phyloP scores from a whole-genome alignment of 345 rosid species.

The Rhizophora mangle region DNA sequence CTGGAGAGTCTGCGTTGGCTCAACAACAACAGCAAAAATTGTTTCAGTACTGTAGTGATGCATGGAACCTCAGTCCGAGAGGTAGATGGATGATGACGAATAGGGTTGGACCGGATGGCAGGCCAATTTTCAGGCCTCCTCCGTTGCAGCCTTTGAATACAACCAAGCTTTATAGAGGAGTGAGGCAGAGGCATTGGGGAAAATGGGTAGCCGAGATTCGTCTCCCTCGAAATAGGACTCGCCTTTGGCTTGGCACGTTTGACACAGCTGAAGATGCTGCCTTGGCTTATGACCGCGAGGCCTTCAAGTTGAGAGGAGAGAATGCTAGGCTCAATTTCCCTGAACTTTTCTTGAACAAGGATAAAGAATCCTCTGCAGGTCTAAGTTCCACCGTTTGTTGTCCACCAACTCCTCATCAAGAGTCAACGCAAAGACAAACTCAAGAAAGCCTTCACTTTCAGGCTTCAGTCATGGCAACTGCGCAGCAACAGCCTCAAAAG shows the following conservation, averaged over 20 bases:
- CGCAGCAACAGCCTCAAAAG: conserved; percentile 21
- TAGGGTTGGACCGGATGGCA: conserved; percentile 54
- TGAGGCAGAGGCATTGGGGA: conserved; percentile 95
- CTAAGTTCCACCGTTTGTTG: conserved; percentile 33
- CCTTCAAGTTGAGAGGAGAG: conserved; percentile 80
- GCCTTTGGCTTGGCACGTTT: conserved; percentile 96
- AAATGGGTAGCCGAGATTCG: conserved; percentile 99
- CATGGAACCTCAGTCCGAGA: conserved; percentile 68
- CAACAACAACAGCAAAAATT: conserved; percentile 46
- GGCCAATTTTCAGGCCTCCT: conserved; percentile 45
- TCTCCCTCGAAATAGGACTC: conserved; percentile 81
- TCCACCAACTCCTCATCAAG: conserved; percentile 21
- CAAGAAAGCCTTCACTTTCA: conserved; percentile 22
- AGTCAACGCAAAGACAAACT: conserved; percentile 23
- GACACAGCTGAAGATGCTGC: conserved; percentile 94
- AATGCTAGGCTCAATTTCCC: conserved; percentile 88
- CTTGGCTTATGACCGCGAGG: conserved; percentile 87
- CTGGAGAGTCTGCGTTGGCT: conserved; percentile 26
- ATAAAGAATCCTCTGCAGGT: conserved; percentile 27
- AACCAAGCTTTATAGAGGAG: conserved; percentile 86
- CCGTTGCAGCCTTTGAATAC: conserved; percentile 63
- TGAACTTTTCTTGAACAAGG: conserved; percentile 64
- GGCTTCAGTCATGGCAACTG: conserved; percentile 7
- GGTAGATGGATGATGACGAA: conserved; percentile 79
- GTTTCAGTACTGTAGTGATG: conserved; percentile 58